Conservation (phyloP, 2,329 filamentous ascomycete genomes). For the Cordyceps tenuipes region DNA sequence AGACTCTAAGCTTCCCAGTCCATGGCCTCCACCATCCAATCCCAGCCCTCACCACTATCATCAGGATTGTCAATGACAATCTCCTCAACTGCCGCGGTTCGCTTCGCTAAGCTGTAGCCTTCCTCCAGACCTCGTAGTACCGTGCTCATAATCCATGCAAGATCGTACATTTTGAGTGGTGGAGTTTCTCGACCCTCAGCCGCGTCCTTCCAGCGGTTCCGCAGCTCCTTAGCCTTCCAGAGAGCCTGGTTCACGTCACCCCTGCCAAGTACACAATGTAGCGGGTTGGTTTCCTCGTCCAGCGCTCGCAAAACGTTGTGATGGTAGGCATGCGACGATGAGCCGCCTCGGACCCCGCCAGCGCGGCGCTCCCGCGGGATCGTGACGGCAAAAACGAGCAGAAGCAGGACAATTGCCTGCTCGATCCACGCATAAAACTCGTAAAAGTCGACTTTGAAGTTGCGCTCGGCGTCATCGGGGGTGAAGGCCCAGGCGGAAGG, state of each 20-base stretch:
- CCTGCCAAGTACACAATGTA: conserved; percentile 46
- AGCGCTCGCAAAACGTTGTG: conserved; percentile 60
- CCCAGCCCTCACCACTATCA: conserved; percentile 35
- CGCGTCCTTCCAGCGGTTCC: conserved; percentile 65
- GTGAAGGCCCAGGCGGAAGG: conserved; percentile 27
- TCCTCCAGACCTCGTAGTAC: conserved; percentile 52
- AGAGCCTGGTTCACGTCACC: conserved; percentile 51
- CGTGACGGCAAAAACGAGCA: conserved; percentile 53
- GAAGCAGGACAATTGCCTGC: conserved; percentile 57
- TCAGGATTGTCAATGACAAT: not conserved
- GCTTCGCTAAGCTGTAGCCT: conserved; percentile 44
- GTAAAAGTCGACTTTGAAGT: conserved; percentile 73
- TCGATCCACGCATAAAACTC: conserved; percentile 69
- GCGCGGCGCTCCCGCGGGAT: conserved; percentile 29
- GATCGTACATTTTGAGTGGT: conserved; percentile 49
- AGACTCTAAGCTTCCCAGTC: conserved; percentile 39
- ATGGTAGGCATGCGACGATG: conserved; percentile 49
- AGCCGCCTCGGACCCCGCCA: conserved; percentile 3
- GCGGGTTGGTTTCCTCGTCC: conserved; percentile 46
- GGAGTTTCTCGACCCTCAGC: conserved; percentile 36
- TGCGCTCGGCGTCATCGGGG: conserved; percentile 46
- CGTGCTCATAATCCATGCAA: conserved; percentile 48
- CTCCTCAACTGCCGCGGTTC: conserved; percentile 26
- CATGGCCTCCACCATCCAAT: conserved; percentile 52
- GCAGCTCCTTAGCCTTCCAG: conserved; percentile 57